phyloP scores from a whole-genome alignment of 768 basidiomycete genomes.

The Collybia nuda region DNA sequence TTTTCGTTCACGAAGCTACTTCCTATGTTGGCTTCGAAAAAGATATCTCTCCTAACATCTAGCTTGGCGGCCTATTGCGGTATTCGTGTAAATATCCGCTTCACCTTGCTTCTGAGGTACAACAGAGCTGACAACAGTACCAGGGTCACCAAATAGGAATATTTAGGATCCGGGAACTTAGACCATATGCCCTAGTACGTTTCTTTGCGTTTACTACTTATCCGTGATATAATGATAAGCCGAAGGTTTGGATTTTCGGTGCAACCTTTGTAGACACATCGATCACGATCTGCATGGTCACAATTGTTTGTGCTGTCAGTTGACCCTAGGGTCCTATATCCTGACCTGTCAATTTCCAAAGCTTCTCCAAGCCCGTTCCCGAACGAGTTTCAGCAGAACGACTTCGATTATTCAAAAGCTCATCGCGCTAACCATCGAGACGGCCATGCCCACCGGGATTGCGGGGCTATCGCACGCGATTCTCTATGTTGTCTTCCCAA shows the following conservation, averaged over 20 bases:
- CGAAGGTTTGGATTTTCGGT: conserved; percentile 11
- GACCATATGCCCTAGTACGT: conserved; percentile 8
- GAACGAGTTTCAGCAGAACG: conserved; percentile 1
- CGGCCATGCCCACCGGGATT: conserved; percentile 4
- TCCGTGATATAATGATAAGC: neutral
- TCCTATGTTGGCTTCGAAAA: neutral
- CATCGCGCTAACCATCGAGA: conserved; percentile 7
- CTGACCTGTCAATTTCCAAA: neutral
- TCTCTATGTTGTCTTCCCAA: conserved; percentile 5
- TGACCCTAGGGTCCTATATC: too few relatives aligned
- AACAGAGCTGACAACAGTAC: neutral
- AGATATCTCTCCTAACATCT: conserved; percentile 6
- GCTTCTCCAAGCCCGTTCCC: conserved; percentile 3
- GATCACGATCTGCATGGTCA: conserved; percentile 12
- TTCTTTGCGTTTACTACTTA: neutral
- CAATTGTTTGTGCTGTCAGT: conserved; percentile 6
- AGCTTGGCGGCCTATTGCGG: conserved; percentile 7
- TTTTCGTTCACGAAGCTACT: neutral
- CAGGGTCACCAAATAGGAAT: conserved; percentile 7
- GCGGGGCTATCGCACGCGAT: conserved; percentile 2
- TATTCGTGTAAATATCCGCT: neutral
- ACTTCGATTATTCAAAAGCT: conserved; percentile 3
- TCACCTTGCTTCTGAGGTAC: neutral
- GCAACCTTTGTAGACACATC: conserved; percentile 7
- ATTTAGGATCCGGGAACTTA: neutral